Evolutionary conservation across 1,284 basidiomycete species (phyloP).

Genomic region (Moesziomyces parantarcticus): DNA sequence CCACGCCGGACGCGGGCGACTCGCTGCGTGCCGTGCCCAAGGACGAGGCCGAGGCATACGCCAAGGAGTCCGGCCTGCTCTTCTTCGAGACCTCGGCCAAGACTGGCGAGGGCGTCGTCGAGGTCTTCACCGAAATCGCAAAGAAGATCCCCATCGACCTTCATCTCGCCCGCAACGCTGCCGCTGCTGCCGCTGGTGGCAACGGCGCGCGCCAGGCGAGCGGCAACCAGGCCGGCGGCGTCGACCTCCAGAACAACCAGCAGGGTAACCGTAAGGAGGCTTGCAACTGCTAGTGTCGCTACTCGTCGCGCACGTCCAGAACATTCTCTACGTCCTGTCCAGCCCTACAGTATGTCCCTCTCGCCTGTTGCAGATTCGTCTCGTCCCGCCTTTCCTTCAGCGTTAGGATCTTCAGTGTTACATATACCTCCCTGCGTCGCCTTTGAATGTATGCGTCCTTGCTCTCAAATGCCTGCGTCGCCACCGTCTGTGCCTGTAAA

Average conservation of each 20-base stretch:
- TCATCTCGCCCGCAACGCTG: slow-evolving; percentile 50
- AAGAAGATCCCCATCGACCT: slow-evolving; percentile 64
- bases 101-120: slow-evolving; percentile 94
- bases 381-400: not conserved
- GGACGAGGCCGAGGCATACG: slow-evolving; percentile 96
- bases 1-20: slow-evolving; percentile 38
- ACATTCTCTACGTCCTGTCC: not conserved
- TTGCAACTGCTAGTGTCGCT: slow-evolving; percentile 52
- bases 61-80: slow-evolving; percentile 87
- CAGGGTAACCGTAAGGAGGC: slow-evolving; percentile 42
- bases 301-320: not conserved
- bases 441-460: not conserved
- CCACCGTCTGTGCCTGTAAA: slow-evolving; percentile 2
- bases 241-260: slow-evolving; percentile 47
- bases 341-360: not conserved
- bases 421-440: slow-evolving; percentile 19
- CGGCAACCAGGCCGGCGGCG: slow-evolving; percentile 35
- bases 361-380: not conserved
- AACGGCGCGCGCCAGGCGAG: slow-evolving; percentile 41
- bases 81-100: slow-evolving; percentile 99
- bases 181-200: slow-evolving; percentile 25
- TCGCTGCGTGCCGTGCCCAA: slow-evolving; percentile 58
- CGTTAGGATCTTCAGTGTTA: slow-evolving; percentile 12
- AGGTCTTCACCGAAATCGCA: slow-evolving; percentile 88
- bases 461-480: slow-evolving; percentile 2